phyloP scores from a whole-genome alignment of 208 protist species.

The Leishmania martiniquensis region DNA sequence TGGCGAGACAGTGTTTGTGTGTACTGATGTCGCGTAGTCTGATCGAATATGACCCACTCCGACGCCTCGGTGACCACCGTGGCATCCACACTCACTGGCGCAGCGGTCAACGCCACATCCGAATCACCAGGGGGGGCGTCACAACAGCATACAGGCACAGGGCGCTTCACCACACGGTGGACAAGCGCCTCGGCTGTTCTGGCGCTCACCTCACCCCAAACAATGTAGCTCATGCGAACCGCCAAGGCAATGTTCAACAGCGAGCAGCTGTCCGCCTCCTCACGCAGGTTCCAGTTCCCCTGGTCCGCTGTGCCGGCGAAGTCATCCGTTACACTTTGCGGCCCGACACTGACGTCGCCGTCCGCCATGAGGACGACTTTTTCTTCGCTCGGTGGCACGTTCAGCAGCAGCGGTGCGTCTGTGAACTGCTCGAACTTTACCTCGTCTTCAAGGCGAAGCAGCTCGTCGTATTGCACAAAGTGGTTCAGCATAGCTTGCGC shows the following conservation, averaged over 20 bases:
- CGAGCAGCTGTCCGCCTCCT: conserved; percentile 77
- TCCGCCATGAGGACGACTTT: not conserved
- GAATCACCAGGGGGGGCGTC: not conserved
- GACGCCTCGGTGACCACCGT: conserved; percentile 7
- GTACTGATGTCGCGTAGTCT: conserved; percentile 20
- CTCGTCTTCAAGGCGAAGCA: conserved; percentile 68
- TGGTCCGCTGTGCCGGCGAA: conserved; percentile 12
- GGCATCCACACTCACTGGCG: not conserved
- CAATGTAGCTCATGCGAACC: conserved; percentile 73
- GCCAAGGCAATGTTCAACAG: conserved; percentile 72
- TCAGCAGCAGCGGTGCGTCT: conserved; percentile 73
- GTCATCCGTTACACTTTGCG: not conserved
- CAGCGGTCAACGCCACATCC: not conserved
- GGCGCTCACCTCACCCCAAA: conserved; percentile 61
- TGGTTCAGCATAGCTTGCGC: conserved; percentile 65
- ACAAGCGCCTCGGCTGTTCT: conserved; percentile 14
- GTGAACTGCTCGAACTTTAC: conserved; percentile 77
- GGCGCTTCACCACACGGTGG: conserved; percentile 15
- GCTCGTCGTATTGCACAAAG: conserved; percentile 67
- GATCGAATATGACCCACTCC: conserved; percentile 30
- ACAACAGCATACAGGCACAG: conserved; percentile 15
- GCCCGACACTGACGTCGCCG: not conserved
- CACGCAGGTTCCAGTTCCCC: conserved; percentile 60
- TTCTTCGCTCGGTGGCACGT: conserved; percentile 18
- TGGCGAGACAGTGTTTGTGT: conserved; percentile 5